Evolutionary conservation across 2,329 filamentous ascomycete species (phyloP), one percentile per base, ranked within the genome.

Genomic region (Colletotrichum abscissum): DNA sequence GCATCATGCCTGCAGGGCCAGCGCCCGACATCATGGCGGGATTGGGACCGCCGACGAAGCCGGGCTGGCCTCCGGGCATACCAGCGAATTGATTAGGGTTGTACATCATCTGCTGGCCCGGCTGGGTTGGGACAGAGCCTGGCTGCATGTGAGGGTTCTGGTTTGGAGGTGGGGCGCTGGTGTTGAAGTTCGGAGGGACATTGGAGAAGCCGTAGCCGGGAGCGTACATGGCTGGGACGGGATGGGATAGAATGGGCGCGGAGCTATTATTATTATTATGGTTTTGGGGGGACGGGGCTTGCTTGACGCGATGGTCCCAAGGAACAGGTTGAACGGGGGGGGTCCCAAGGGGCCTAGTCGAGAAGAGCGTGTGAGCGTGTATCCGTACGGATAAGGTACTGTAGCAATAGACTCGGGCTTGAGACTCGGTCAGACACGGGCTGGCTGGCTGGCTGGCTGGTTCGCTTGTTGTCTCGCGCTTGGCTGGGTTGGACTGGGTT

Each of bases 1-100:
- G 90, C 90, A 92, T 91, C 89, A 92, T 91, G 78, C 86, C 88
- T 81, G 84, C 86, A 82, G 87, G 85, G 54, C 86, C 87, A 75
- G 82, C 81, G 76, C 83, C 85, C 63, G 84, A 82, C 85, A 89
- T 89, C 87, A 91, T 89, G 81, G 88, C 83, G 66, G 85, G 83
- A 76, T 88, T 89, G 65, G 86, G 86, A 76, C 84, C 86, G 60
- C 85, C 85, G 63, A 84, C 84, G 77, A 89, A 90, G 75, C 80
- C 82, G 72, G 82, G 84, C 79, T 89, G 88, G 67, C 82, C 83
- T 28, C 68, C 75, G 19, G 71, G 63, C 87, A 91, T 89, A 77
- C 81, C 82, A 65, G 86, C 83, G 77, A 88, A 90, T 82, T 89
- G 88, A 80, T 89, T 88, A 71, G 85, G 84, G 80, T 89, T 89